phyloP scores from a whole-genome alignment of 2,329 filamentous ascomycete species.

The Fusarium sp. region DNA sequence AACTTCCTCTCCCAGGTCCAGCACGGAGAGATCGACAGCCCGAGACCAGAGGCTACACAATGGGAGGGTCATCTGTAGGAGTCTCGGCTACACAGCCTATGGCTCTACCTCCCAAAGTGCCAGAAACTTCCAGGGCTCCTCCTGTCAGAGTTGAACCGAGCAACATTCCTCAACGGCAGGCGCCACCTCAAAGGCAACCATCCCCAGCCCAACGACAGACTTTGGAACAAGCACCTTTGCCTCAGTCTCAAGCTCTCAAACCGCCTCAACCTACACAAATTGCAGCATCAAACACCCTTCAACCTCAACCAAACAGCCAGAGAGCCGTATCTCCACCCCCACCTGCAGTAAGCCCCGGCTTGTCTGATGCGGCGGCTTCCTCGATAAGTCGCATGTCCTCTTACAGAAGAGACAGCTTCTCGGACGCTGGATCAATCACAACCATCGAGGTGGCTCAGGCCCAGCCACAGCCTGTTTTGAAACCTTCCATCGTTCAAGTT shows the following conservation, averaged over 20 bases:
- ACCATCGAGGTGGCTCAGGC: slow-evolving; percentile 40
- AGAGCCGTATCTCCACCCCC: neutral
- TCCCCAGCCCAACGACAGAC: neutral
- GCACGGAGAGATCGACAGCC: neutral
- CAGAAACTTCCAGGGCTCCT: neutral
- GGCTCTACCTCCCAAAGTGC: neutral
- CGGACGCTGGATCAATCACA: slow-evolving; percentile 37
- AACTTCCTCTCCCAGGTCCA: neutral
- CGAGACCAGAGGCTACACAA: neutral
- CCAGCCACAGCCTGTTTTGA: slow-evolving; percentile 36
- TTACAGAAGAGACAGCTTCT: slow-evolving; percentile 31
- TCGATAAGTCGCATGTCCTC: slow-evolving; percentile 27
- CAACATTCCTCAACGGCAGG: neutral
- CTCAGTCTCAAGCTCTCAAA: neutral
- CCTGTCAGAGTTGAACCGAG: neutral
- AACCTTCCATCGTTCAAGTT: slow-evolving; percentile 38
- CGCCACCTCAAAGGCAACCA: neutral
- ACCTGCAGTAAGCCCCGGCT: slow-evolving; percentile 24
- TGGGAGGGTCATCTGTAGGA: neutral
- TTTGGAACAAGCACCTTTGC: neutral
- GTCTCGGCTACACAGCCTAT: neutral
- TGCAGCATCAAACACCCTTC: neutral
- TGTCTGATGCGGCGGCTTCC: slow-evolving; percentile 18
- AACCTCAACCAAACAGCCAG: neutral
- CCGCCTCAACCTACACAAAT: neutral